Base-by-base conservation (phyloP, 1,139 yeast species). In the Sugiyamaella paludigena region DNA sequence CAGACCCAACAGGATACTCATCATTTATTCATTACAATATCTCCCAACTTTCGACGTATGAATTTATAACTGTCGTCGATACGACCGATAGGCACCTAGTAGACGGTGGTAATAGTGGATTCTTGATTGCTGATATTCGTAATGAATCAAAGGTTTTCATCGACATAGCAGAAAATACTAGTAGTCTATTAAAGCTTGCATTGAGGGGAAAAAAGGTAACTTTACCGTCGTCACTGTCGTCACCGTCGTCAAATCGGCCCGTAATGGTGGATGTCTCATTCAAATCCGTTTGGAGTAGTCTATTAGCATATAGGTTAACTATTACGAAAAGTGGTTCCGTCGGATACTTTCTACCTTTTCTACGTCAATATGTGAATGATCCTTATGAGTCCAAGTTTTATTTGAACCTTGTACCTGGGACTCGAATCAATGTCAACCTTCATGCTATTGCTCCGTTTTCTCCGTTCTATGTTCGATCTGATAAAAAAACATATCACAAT, bases 401-500 rank as follows among this genome's bases (percentile, higher is more conserved):
- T 58, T 66, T 83, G 6, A 73, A 81, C 47, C 58, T 79, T 1
- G 65, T 69, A 4, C 62, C 71, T 6, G 62, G 65, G 33, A 64
- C 58, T 35, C 56, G 65, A 36, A 58, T 75, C 34, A 67, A 71
- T 57, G 62, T 80, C 40, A 71, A 75, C 12, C 72, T 83, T 62
- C 94, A 87, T 62, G 87, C 87, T n/a, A 75, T 83, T 28, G 83
- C 95, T 0, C 96, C 96, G 0, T 89, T 74, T 62, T 78, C 86
- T 8, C 92, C 95, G 2, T 77, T 78, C 52, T 47, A 40, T 15
- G 46, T 40, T 12, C 36, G 35, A 28, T 51, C 47, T 19, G 49
- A 38, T 29, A 63, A 52, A 12, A 44, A 51, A 2, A 43, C 52
- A 29, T 51, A 54, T 5, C 60, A 60, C 45, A 63, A 66, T 24